Base-by-base conservation (phyloP, 116 monocot genomes). In the Phalaenopsis hybrid region DNA sequence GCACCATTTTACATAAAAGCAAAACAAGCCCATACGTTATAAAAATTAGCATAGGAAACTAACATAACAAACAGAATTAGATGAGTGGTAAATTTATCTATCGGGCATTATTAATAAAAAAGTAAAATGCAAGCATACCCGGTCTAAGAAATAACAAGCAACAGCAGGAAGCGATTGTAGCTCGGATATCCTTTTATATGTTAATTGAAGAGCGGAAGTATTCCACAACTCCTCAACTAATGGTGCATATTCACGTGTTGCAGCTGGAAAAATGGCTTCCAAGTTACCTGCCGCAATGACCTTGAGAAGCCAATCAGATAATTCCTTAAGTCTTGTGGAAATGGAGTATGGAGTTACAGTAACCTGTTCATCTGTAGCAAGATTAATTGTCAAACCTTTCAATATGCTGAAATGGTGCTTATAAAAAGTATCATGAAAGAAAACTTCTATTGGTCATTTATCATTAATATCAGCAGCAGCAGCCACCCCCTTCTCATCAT, bases 181-280 rank as follows among this genome's bases (percentile, higher is more conserved):
- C 81, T 99, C 95, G 69, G 77, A 88, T 83, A 85, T 90, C 21
- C 95, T 82, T 11, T 25, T 83, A 81, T 91, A 95, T 84, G 99
- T 92, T 25, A 91, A 89, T 88, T 95, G 95, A 82, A 99, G 94
- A 57, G 93, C 95, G 80, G 89, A 51, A 90, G 93, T 90, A 80
- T 94, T 94, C 99, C 99, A 99, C 76, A 99, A 78, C 77, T 99
- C 95, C 92, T 94, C 95, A 59, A 95, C 95, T 48, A 82, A 44
- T 4, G 93, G 93, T 58, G 99, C 92, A 90, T 99, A 92, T 85
- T 93, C 95, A 79, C 95, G 91, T 63, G 92, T 86, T 76, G 93
- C 89, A 79, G 99, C 92, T 61, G 93, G 93, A 78, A 95, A 99
- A 83, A 95, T 92, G 74, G 85, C 95, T 79, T 95, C 92, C 31